Evolutionary conservation across 2,329 filamentous ascomycete species (phyloP), one percentile per base, ranked within the genome.

Genomic region (Xylaria sp.): DNA sequence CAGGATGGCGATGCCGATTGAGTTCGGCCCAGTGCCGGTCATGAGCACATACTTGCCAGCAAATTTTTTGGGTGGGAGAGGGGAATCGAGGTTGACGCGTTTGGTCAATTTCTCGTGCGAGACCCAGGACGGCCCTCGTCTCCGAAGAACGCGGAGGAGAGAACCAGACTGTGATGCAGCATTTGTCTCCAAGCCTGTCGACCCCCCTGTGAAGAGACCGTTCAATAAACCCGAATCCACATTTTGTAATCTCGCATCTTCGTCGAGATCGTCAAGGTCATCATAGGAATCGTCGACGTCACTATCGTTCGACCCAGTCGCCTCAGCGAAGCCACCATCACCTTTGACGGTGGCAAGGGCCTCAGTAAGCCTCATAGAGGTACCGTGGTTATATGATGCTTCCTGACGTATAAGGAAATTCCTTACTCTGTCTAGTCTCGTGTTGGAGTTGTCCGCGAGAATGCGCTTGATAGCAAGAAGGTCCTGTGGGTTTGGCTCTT

Each of bases 11-110:
- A 66, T 63, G 23, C 68, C 68, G 15, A 69, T 69, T 11, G 68
- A 69, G 19, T 63, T 65, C n/a, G 66, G 66, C 1, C 68, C 68
- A 4, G 68, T 63, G 11, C 68, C 68, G 11, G 64, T 69, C 3
- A 69, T 46, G 4, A 69, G 63, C 2, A 65, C 55, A 25, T 64
- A 45, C 51, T 65, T 69, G 1, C 59, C 61, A 3, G 59, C 38
- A 28, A 69, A 69, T 37, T 43, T n/a, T 14, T 43, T 43, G n/a
- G n/a, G 40, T 19, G 40, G 19, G n/a, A 19, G 40, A 19, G 40
- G 28, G 23, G 14, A 25, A 31, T 52, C 35, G 8, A 52, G 15
- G 23, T 33, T 40, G 37, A 40, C 40, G 40, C n/a, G n/a, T 43
- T 43, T 19, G 40, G 40, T 43, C n/a, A 43, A 43, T 19, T n/a